Conservation (phyloP, 768 basidiomycete genomes). For the Trametes villosa region DNA sequence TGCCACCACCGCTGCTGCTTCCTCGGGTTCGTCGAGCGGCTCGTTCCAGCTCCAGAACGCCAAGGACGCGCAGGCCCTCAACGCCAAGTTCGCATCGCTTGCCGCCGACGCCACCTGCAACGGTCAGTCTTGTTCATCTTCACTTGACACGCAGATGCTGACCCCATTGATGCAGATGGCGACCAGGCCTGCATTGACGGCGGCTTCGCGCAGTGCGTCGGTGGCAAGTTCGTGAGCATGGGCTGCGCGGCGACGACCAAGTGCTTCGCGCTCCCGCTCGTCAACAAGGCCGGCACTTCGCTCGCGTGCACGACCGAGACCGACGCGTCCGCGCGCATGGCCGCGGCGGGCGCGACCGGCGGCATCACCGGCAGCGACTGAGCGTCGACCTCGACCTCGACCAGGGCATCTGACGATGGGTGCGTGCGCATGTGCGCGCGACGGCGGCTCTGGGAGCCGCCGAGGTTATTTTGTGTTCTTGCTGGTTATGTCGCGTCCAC, state of each 20-base stretch:
- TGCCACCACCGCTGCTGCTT: constrained; percentile 12
- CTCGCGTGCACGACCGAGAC: constrained; percentile 42
- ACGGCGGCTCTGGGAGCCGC: constrained; percentile 10
- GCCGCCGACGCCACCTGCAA: constrained; percentile 31
- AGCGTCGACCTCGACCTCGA: background rate
- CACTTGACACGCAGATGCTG: background rate
- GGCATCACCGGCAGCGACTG: constrained; percentile 33
- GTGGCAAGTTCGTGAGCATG: constrained; percentile 39
- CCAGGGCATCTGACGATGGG: background rate
- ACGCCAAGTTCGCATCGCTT: constrained; percentile 37
- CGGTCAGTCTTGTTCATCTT: constrained; percentile 18
- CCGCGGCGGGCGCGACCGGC: constrained; percentile 39
- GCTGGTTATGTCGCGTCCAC: background rate
- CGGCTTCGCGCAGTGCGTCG: constrained; percentile 47
- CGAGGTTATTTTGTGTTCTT: background rate
- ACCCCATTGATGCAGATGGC: constrained; percentile 29
- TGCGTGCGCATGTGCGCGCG: background rate
- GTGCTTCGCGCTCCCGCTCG: constrained; percentile 50
- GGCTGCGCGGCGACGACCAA: constrained; percentile 35
- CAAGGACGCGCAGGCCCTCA: constrained; percentile 38
- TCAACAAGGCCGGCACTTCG: constrained; percentile 45
- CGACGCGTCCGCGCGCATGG: constrained; percentile 42
- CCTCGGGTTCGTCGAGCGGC: constrained; percentile 10
- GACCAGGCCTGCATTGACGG: constrained; percentile 42
- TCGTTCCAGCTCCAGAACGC: constrained; percentile 36